Evolutionary conservation across 1,139 yeast species (phyloP).

Genomic region (Entelexis paramagnoliae): DNA sequence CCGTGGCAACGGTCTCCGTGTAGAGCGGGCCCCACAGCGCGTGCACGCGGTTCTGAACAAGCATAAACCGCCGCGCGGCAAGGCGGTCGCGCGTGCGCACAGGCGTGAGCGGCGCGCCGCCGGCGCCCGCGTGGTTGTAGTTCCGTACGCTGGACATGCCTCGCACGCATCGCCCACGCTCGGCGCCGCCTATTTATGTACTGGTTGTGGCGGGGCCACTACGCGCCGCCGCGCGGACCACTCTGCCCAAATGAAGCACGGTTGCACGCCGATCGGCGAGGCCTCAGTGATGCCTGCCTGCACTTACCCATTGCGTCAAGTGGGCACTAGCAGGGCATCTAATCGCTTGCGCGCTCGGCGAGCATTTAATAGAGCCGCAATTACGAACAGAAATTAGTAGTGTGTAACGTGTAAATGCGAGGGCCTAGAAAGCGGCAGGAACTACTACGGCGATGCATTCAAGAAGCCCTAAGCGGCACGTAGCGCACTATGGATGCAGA

Average conservation of each 20-base stretch:
- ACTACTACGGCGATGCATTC: too few species aligned
- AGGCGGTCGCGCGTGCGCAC: neutral
- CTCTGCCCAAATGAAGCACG: neutral
- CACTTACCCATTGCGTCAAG: neutral
- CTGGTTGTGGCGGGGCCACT: neutral
- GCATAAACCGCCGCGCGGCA: neutral
- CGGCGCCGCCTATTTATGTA: neutral
- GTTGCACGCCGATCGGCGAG: neutral
- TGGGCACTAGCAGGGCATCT: too few species aligned
- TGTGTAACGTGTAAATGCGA: too few species aligned
- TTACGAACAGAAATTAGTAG: too few species aligned
- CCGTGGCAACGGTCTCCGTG: conserved; percentile 1
- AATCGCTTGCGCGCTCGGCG: too few species aligned
- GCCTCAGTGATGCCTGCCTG: neutral
- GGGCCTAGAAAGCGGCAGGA: too few species aligned
- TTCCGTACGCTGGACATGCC: neutral
- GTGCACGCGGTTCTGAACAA: conserved; percentile 1
- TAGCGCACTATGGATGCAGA: too few species aligned
- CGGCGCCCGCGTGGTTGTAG: neutral
- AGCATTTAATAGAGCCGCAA: too few species aligned
- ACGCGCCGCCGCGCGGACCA: neutral
- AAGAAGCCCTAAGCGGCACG: too few species aligned
- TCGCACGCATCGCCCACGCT: neutral
- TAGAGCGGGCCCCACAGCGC: neutral
- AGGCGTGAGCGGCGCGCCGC: neutral